Base-by-base conservation (phyloP, 257 asterid genomes). In the Plantago major region DNA sequence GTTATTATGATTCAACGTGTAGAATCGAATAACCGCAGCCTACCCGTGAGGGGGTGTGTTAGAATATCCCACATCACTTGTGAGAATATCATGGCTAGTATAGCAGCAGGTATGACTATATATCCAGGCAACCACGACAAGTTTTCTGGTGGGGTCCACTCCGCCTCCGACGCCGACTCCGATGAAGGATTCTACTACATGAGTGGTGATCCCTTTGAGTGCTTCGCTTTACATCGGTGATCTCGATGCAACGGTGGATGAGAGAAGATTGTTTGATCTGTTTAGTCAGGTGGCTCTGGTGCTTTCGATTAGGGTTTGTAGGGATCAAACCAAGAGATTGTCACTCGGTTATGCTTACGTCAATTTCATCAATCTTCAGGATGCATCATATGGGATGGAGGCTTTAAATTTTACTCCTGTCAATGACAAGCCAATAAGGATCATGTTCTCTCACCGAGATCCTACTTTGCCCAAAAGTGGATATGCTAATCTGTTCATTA, bases 401-500 rank as follows among this genome's bases (percentile, higher is more conserved):
- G 42, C 69, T 54, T 58, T 89, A 86, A 89, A 89, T 68, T 89
- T 82, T 46, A 76, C 94, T 3, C 77, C 71, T 16, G 44, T 89
- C 17, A 69, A 77, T 64, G 95, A 93, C 38, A 89, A 82, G 71
- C 89, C 97, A 1, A 80, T 89, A 16, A 80, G 97, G 75, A 86
- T 89, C 16, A 86, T 84, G 94, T 89, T 84, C 59, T 89, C 94
- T 30, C 84, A 89, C 12, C 74, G 97, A 50, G 95, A 89, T 68
- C 97, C 97, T n/a, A 74, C 82, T 63, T 55, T 84, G 30, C 64
- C 95, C 9, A 89, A 81, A 60, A 89, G 87, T 59, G 95, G 95
- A 16, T 71, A 71, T 19, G 95, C 88, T 7, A 89, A 86, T 58
- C 66, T 89, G 26, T 86, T 82, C 74, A 84, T 89, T 13, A 89